A percentile compares a stretch with the other conserved stretches of the same genome.
Evolutionary conservation across 176 grass and related monocot species (phyloP).

Genomic region (Thalia dealbata): DNA sequence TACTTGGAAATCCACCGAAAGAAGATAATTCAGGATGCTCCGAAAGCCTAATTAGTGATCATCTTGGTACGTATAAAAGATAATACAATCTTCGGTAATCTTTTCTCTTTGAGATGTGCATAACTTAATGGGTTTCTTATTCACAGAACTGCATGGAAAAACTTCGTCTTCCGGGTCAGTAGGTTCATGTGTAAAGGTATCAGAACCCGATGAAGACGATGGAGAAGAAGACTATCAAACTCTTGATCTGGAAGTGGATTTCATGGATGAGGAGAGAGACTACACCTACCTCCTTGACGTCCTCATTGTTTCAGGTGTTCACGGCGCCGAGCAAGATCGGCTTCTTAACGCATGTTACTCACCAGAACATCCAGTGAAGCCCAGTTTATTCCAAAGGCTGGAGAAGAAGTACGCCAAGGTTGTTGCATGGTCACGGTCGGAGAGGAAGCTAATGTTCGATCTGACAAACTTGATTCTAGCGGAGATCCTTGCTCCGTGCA

Average conservation of each 20-base stretch:
- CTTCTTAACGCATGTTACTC: conserved; percentile 53
- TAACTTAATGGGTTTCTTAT: conserved; percentile 7
- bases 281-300: conserved; percentile 72
- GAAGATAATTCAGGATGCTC: conserved; percentile 28
- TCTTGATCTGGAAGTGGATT: conserved; percentile 41
- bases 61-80: conserved; percentile 25
- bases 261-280: conserved; percentile 69
- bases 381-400: conserved; percentile 46
- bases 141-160: conserved; percentile 36
- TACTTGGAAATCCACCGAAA: conserved; percentile 34
- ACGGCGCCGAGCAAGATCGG: conserved; percentile 25
- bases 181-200: not conserved
- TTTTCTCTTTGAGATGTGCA: not conserved
- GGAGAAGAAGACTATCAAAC: conserved; percentile 13
- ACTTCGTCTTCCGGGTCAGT: conserved; percentile 16
- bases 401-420: conserved; percentile 60
- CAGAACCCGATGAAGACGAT: conserved; percentile 1
- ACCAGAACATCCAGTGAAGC: conserved; percentile 32
- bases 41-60: conserved; percentile 19
- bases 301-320: conserved; percentile 69
- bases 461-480: conserved; percentile 60
- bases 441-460: conserved; percentile 72
- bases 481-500: conserved; percentile 56
- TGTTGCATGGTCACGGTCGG: conserved; percentile 37
- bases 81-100: not conserved